Conservation (phyloP, 2,329 filamentous ascomycete species). For the Penicillium sp. region DNA sequence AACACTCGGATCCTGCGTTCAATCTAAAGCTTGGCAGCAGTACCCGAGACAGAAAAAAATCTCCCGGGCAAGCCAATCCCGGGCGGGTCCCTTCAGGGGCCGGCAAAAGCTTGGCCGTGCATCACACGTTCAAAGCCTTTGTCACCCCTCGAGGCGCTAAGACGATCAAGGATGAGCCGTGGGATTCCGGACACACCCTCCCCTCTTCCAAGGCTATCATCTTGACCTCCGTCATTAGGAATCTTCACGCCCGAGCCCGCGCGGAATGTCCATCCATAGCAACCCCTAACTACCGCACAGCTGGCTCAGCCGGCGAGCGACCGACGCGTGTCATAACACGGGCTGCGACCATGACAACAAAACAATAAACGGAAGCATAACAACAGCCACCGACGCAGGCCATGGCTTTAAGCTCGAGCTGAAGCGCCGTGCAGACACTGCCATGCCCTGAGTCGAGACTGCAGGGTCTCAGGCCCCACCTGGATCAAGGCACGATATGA, state of each 20-base stretch:
- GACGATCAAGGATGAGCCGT: background rate
- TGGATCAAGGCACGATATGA: background rate
- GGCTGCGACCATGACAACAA: background rate
- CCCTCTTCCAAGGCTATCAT: background rate
- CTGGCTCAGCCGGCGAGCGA: background rate
- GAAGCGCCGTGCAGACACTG: too few relatives aligned
- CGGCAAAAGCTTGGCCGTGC: conserved; percentile 19
- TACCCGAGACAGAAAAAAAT: background rate
- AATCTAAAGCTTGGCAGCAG: background rate
- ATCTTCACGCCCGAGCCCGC: conserved; percentile 4
- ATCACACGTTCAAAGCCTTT: background rate
- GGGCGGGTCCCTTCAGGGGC: conserved; percentile 14
- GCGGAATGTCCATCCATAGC: conserved; percentile 26
- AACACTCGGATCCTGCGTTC: too few relatives aligned
- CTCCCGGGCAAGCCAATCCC: background rate
- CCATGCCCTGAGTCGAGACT: too few relatives aligned
- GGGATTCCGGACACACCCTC: background rate
- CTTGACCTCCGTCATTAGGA: conserved; percentile 19
- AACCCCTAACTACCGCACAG: conserved; percentile 13
- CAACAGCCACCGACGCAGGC: background rate
- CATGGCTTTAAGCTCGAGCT: background rate
- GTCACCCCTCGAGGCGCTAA: background rate
- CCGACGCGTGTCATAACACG: background rate
- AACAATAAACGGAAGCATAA: background rate
- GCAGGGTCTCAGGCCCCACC: background rate